These are phyloP conservation scores for Rhodotorula sp. DNA, from an alignment of 1,284 basidiomycete genomes.

Conservation along the genomic window DNA sequence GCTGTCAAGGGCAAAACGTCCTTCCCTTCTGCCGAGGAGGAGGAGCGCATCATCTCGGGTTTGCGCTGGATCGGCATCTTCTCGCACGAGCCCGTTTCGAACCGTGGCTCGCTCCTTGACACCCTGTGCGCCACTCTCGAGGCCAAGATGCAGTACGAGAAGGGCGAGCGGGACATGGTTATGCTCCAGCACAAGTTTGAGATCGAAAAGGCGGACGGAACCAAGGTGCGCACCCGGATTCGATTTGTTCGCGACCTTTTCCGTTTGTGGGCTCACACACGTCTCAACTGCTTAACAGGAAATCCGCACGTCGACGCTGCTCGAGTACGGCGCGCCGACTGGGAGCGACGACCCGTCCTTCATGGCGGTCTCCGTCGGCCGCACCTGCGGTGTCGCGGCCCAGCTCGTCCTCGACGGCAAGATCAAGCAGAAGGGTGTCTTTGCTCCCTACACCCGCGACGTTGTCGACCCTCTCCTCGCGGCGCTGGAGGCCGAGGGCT, in stretches of 20 bases:
- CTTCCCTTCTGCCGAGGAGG: conserved; percentile 70
- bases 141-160: conserved; percentile 84
- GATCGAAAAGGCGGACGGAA: conserved; percentile 80
- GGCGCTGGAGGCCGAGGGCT: conserved; percentile 68
- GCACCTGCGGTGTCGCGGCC: conserved; percentile 90
- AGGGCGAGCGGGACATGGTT: conserved; percentile 90
- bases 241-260: background rate
- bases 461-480: conserved; percentile 65
- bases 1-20: conserved; percentile 66
- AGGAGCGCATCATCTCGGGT: conserved; percentile 75
- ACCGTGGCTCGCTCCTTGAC: conserved; percentile 82
- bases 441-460: conserved; percentile 55
- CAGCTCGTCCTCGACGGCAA: conserved; percentile 57
- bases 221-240: conserved; percentile 55
- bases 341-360: conserved; percentile 64
- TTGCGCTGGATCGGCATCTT: conserved; percentile 93
- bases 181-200: conserved; percentile 98
- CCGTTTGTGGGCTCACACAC: background rate
- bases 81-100: conserved; percentile 63
- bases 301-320: conserved; percentile 86
- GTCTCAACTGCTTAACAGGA: conserved; percentile 55
- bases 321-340: conserved; percentile 74
- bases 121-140: conserved; percentile 91
- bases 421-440: conserved; percentile 74
- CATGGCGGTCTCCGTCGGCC: conserved; percentile 85